Percentiles rank a stretch among this genome's conserved stretches.
phyloP scores from a whole-genome alignment of 768 basidiomycete species.

The Inosperma sp. region DNA sequence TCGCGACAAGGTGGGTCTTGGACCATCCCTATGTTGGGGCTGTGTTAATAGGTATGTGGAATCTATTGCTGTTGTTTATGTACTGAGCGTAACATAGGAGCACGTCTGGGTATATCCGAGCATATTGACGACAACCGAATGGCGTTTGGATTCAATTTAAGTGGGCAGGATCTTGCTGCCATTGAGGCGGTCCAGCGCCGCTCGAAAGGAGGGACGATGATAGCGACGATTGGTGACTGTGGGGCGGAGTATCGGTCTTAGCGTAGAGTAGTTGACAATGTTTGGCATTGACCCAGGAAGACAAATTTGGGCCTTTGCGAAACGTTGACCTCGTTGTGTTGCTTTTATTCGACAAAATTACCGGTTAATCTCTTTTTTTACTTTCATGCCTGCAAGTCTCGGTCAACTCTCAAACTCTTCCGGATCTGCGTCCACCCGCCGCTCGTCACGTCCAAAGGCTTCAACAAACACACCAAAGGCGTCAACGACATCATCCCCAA shows the following conservation, averaged over 20 bases:
- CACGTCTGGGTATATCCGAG: slow-evolving; percentile 70
- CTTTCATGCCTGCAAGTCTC: too few species aligned
- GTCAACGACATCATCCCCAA: too few species aligned
- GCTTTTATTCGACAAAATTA: too few species aligned
- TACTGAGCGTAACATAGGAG: slow-evolving; percentile 39
- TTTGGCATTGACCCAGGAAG: slow-evolving; percentile 2
- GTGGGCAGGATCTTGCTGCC: slow-evolving; percentile 49
- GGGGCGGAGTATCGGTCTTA: slow-evolving; percentile 75
- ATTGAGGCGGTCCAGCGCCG: slow-evolving; percentile 60
- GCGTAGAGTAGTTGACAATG: neutral
- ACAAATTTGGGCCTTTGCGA: slow-evolving; percentile 8
- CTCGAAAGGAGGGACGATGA: slow-evolving; percentile 60
- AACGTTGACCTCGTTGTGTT: slow-evolving; percentile 1
- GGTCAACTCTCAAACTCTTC: too few species aligned
- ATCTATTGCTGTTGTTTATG: neutral
- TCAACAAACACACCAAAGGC: too few species aligned
- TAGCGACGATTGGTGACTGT: slow-evolving; percentile 73
- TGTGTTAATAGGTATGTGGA: slow-evolving; percentile 62
- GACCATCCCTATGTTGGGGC: slow-evolving; percentile 76
- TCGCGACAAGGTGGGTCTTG: slow-evolving; percentile 79
- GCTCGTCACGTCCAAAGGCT: too few species aligned
- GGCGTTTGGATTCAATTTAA: slow-evolving; percentile 56
- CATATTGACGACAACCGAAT: slow-evolving; percentile 65
- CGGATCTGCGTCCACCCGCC: too few species aligned
- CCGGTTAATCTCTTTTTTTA: too few species aligned